These are phyloP conservation scores for Gautieria morchelliformis DNA, from an alignment of 768 basidiomycete genomes.

Conservation along the genomic window DNA sequence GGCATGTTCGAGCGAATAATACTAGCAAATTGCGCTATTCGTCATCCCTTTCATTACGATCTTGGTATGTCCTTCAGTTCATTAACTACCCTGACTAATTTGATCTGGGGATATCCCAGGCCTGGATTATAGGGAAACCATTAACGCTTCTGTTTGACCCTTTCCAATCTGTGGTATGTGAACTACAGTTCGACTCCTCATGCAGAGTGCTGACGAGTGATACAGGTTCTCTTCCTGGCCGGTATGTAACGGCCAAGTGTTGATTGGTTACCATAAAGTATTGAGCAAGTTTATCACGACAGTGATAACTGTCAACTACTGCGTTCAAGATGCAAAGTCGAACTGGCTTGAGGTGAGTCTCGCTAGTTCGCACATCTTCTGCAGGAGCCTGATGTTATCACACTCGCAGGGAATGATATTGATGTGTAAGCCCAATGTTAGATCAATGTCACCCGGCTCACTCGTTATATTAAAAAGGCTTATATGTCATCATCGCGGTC, in stretches of 20 bases:
- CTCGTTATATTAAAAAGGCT: slow-evolving; percentile 26
- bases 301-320: slow-evolving; percentile 81
- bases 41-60: slow-evolving; percentile 55
- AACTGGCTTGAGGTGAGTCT: slow-evolving; percentile 63
- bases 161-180: slow-evolving; percentile 64
- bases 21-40: slow-evolving; percentile 73
- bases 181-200: slow-evolving; percentile 7
- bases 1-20: background rate
- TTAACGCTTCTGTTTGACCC: slow-evolving; percentile 80
- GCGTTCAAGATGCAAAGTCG: slow-evolving; percentile 70
- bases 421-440: slow-evolving; percentile 38
- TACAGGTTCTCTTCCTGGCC: slow-evolving; percentile 18
- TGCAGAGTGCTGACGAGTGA: slow-evolving; percentile 30
- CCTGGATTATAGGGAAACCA: slow-evolving; percentile 76
- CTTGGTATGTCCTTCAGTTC: background rate
- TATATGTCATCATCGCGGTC: slow-evolving; percentile 65
- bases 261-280: slow-evolving; percentile 19
- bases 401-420: slow-evolving; percentile 47
- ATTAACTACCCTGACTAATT: background rate
- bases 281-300: background rate
- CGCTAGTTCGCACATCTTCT: background rate
- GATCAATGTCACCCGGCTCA: no score
- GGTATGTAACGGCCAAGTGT: slow-evolving; percentile 4
- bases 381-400: background rate
- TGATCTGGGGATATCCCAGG: slow-evolving; percentile 54